These are phyloP conservation scores for Stenogyne calaminthoides DNA, from an alignment of 305 asterid species.

Conservation along the genomic window DNA sequence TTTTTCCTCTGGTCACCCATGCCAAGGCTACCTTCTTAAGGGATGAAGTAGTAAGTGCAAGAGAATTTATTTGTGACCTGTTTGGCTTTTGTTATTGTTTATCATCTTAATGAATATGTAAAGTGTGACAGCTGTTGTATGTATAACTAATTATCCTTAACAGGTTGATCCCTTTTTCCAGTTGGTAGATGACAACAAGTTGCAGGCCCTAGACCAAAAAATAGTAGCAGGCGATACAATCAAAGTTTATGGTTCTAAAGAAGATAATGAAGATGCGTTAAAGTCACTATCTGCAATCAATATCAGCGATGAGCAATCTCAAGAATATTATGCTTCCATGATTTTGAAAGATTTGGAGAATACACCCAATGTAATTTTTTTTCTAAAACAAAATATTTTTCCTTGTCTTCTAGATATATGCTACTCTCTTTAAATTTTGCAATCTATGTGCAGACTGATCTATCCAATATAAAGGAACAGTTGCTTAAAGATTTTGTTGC, in stretches of 20 bases:
- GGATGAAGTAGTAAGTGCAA: constrained; percentile 57
- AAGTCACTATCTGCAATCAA: constrained; percentile 51
- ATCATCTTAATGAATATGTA: constrained; percentile 16
- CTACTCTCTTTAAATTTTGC: constrained; percentile 24
- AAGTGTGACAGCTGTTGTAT: constrained; percentile 24
- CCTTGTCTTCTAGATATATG: constrained; percentile 17
- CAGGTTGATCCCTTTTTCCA: constrained; percentile 80
- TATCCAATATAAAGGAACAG: constrained; percentile 51
- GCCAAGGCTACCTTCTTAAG: constrained; percentile 63
- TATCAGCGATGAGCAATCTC: constrained; percentile 58
- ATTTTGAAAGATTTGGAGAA: constrained; percentile 55
- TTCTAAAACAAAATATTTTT: background rate
- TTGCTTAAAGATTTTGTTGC: constrained; percentile 71
- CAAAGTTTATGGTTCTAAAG: constrained; percentile 64
- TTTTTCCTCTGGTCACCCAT: constrained; percentile 52
- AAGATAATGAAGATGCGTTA: constrained; percentile 72
- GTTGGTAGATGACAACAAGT: constrained; percentile 69
- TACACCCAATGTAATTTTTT: constrained; percentile 41
- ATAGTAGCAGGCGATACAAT: constrained; percentile 30
- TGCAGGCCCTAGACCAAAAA: constrained; percentile 51
- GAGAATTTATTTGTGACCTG: constrained; percentile 20
- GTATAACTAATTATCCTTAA: constrained; percentile 31
- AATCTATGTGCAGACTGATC: constrained; percentile 52
- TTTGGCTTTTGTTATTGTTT: constrained; percentile 28
- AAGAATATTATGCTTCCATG: constrained; percentile 59